Conservation (phyloP, 352 stramenopile species). For the Ochromonadaceae sp. region DNA sequence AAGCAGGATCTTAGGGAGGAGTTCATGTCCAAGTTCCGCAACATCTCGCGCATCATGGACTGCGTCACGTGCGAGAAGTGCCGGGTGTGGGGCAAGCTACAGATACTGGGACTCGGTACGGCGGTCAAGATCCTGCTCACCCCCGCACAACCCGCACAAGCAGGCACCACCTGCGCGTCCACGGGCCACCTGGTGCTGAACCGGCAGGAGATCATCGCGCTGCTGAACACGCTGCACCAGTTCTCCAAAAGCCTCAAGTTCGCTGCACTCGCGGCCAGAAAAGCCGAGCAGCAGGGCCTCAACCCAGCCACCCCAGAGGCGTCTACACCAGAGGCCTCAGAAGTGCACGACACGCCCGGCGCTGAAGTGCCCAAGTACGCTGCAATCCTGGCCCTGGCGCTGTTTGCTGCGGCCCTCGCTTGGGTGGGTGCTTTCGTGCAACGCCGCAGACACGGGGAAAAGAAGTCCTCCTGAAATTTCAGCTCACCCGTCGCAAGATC, state of each 20-base stretch:
- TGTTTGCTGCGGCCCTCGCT: too few relatives aligned
- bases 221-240: constrained; percentile 84
- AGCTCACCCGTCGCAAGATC: too few relatives aligned
- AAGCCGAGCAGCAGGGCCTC: too few relatives aligned
- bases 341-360: too few relatives aligned
- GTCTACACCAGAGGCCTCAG: too few relatives aligned
- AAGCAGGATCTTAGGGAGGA: not conserved
- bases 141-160: constrained; percentile 48
- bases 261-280: constrained; percentile 33
- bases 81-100: constrained; percentile 91
- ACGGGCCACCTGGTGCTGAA: constrained; percentile 32
- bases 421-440: too few relatives aligned
- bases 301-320: too few relatives aligned
- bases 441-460: too few relatives aligned
- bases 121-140: constrained; percentile 90
- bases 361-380: too few relatives aligned
- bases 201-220: constrained; percentile 91
- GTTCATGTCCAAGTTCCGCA: constrained; percentile 61
- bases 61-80: constrained; percentile 98
- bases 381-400: too few relatives aligned
- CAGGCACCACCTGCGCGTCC: constrained; percentile 35
- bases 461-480: too few relatives aligned
- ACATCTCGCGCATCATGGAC: constrained; percentile 92
- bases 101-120: constrained; percentile 87
- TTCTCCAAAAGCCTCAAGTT: not conserved